Evolutionary conservation across 1,139 yeast species (phyloP).

Genomic region (Yamadazyma mexicana): DNA sequence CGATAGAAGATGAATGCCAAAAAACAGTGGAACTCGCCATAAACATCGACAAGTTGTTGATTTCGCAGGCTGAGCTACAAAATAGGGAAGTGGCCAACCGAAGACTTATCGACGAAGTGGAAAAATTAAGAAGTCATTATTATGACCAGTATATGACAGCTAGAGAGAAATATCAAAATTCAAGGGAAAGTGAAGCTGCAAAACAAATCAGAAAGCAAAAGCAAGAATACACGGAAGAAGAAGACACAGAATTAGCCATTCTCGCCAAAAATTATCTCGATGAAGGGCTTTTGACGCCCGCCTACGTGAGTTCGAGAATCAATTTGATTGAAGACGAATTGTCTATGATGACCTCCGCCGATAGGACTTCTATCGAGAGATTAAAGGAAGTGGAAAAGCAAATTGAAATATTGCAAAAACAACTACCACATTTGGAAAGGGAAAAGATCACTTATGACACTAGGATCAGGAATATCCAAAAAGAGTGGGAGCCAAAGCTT

Average conservation of each 20-base stretch:
- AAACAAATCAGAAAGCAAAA: conserved; percentile 42
- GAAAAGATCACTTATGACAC: conserved; percentile 26
- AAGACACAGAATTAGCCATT: conserved; percentile 39
- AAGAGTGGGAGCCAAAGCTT: conserved; percentile 61
- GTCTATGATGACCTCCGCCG: conserved; percentile 39
- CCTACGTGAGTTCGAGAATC: conserved; percentile 30
- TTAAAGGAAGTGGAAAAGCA: conserved; percentile 32
- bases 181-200: conserved; percentile 47
- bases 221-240: conserved; percentile 40
- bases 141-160: conserved; percentile 38
- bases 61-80: conserved; percentile 19
- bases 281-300: conserved; percentile 43
- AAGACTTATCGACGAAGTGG: conserved; percentile 34
- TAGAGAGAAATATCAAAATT: conserved; percentile 39
- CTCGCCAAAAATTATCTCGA: conserved; percentile 47
- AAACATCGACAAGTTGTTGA: conserved; percentile 16
- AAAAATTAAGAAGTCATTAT: conserved; percentile 27
- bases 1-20: background rate
- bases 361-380: conserved; percentile 34
- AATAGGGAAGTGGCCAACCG: conserved; percentile 29
- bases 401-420: conserved; percentile 27
- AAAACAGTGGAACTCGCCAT: conserved; percentile 6
- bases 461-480: conserved; percentile 40
- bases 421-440: conserved; percentile 34
- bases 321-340: conserved; percentile 39